Evolutionary conservation across 768 basidiomycete genomes (phyloP).

Genomic region (Astraeus odoratus): DNA sequence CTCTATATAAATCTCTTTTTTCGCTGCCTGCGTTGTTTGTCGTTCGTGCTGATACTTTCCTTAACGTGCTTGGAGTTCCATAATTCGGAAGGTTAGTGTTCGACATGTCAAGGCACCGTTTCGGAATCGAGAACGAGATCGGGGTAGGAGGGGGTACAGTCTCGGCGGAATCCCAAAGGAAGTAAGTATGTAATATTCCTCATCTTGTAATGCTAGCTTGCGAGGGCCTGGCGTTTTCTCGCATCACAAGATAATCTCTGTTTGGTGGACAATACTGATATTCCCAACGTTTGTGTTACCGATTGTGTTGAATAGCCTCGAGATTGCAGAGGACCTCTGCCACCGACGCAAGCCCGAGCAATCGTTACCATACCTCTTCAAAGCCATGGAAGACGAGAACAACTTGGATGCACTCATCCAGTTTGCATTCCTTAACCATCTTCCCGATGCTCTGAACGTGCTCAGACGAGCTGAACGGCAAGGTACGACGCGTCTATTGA

Average conservation of each 20-base stretch:
- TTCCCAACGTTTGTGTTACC: not conserved
- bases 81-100: too few relatives aligned
- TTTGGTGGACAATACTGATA: too few relatives aligned
- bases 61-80: too few relatives aligned
- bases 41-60: too few relatives aligned
- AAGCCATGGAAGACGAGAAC: constrained; percentile 34
- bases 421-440: constrained; percentile 28
- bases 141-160: constrained; percentile 26
- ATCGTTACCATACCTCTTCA: constrained; percentile 33
- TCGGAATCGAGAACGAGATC: constrained; percentile 16
- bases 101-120: constrained; percentile 5
- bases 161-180: constrained; percentile 21
- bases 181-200: constrained; percentile 13
- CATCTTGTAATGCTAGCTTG: too few relatives aligned
- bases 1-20: too few relatives aligned
- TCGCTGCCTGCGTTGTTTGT: too few relatives aligned
- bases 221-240: too few relatives aligned
- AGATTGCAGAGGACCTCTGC: constrained; percentile 32
- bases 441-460: constrained; percentile 19
- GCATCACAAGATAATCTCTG: too few relatives aligned
- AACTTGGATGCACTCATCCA: constrained; percentile 36
- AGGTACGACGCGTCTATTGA: constrained; percentile 6
- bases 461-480: constrained; percentile 21
- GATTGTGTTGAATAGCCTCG: constrained; percentile 20
- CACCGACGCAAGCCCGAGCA: constrained; percentile 25